Evolutionary conservation across 805 yeast genomes (phyloP).

Genomic region (Metschnikowia chrysomelidarum): DNA sequence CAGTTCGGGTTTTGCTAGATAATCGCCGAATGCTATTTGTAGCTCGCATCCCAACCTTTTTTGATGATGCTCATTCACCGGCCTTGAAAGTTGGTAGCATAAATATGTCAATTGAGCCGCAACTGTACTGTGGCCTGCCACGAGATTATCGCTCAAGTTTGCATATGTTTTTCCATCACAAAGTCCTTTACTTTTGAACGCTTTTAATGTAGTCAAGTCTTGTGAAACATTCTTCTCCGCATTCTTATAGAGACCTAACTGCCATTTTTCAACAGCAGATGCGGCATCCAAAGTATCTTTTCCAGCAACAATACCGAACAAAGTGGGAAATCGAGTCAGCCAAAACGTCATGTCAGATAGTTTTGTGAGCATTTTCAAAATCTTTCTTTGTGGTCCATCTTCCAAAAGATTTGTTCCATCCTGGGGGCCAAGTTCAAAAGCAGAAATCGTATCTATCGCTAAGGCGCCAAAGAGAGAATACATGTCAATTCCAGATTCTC

Average conservation of each 20-base stretch:
- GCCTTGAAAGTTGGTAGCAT: slow-evolving; percentile 57
- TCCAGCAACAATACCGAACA: slow-evolving; percentile 49
- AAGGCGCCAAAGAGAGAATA: slow-evolving; percentile 59
- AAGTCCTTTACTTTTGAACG: slow-evolving; percentile 31
- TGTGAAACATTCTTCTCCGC: slow-evolving; percentile 11
- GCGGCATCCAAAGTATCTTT: slow-evolving; percentile 37
- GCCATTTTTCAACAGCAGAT: slow-evolving; percentile 46
- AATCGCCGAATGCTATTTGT: slow-evolving; percentile 30
- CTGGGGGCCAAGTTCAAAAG: slow-evolving; percentile 54
- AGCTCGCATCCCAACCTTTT: slow-evolving; percentile 47
- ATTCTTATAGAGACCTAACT: slow-evolving; percentile 29
- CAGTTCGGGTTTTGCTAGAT: slow-evolving; percentile 19
- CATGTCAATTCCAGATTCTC: slow-evolving; percentile 48
- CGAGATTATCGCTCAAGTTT: slow-evolving; percentile 56
- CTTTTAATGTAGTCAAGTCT: slow-evolving; percentile 32
- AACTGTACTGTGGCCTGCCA: slow-evolving; percentile 75
- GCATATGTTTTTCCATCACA: slow-evolving; percentile 35
- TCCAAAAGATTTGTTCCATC: slow-evolving; percentile 46
- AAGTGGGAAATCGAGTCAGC: slow-evolving; percentile 56
- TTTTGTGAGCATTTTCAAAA: slow-evolving; percentile 41
- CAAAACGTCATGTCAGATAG: slow-evolving; percentile 63
- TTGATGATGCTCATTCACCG: slow-evolving; percentile 46
- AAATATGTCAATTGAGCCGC: slow-evolving; percentile 45
- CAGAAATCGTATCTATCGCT: slow-evolving; percentile 69
- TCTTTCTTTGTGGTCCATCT: slow-evolving; percentile 37